Evolutionary conservation across 805 yeast genomes (phyloP), one percentile per base, ranked within the genome.

Genomic region (Lipomyces sp.): DNA sequence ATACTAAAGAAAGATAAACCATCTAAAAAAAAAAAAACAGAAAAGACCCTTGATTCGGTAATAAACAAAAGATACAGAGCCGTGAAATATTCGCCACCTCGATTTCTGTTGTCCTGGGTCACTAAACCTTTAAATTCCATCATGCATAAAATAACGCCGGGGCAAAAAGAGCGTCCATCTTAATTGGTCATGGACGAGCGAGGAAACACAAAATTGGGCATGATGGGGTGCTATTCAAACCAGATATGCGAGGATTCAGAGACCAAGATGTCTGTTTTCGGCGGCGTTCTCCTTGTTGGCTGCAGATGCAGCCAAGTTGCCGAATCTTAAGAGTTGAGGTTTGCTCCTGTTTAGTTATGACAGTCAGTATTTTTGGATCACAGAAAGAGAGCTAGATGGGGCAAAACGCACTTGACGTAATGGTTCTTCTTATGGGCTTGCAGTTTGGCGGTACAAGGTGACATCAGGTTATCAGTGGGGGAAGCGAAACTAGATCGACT

Each of bases 361-460:
- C 5, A 24, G 8, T 37, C 5, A 18, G 42, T 11, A 10, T 29
- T 39, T 39, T 53, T 11, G 10, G 34, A 24, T 35, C 33, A 64
- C 37, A 11, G 24, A 33, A 42, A 29, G 48, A 3, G 18, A 35
- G 13, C 15, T n/a, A 35, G 24, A 29, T 53, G 18, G 53, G 24
- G 6, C 39, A 10, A 15, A 37, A 73, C 81, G 59, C 73, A 78
- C 82, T 73, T 77, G 51, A 76, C 75, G 63, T 76, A 73, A 68
- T 79, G 83, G 72, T 80, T 75, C 73, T 74, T 76, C 75, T 81
- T 83, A 70, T 84, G 87, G 48, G 82, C 83, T 66, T 75, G 83
- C 66, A 86, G 75, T 74, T 84, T 86, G 69, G 84, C 83, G 1
- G 88, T 81, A 72, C 88, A 84, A 35, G 89, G 89, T 2, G 88